These are phyloP conservation scores for Exobasidium rhododendri DNA, from an alignment of 1,284 basidiomycete species.

Conservation along the genomic window DNA sequence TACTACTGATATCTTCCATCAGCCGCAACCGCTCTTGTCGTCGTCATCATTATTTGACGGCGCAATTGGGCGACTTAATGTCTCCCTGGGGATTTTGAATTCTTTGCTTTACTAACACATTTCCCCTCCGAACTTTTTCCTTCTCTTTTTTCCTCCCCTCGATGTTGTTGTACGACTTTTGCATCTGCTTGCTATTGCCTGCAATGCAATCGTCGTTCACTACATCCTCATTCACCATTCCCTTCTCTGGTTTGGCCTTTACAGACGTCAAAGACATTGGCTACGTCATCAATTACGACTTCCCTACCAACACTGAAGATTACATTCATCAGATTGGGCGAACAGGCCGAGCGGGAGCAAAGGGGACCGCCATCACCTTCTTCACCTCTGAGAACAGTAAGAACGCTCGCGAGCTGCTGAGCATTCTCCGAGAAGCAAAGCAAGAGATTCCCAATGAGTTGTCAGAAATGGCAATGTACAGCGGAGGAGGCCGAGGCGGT, in stretches of 20 bases:
- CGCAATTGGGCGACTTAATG: too few relatives aligned
- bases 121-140: neutral
- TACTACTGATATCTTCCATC: constrained; percentile 6
- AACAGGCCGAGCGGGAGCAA: constrained; percentile 65
- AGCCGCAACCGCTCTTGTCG: neutral
- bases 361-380: constrained; percentile 89
- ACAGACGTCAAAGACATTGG: constrained; percentile 92
- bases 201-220: constrained; percentile 44
- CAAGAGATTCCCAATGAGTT: constrained; percentile 71
- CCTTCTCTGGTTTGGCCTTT: constrained; percentile 3
- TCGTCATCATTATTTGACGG: too few relatives aligned
- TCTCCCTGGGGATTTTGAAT: too few relatives aligned
- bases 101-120: neutral
- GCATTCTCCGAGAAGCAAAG: constrained; percentile 85
- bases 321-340: constrained; percentile 91
- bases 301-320: constrained; percentile 93
- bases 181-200: constrained; percentile 21
- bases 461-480: constrained; percentile 86
- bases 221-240: too few relatives aligned
- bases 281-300: constrained; percentile 83
- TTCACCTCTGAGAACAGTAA: constrained; percentile 83
- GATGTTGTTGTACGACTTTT: constrained; percentile 23
- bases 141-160: neutral
- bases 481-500: constrained; percentile 55
- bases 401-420: constrained; percentile 83